Percentiles rank a stretch among this genome's conserved stretches.
Evolutionary conservation across 2,329 filamentous ascomycete species (phyloP).

Genomic region (Aspergillus sp.): DNA sequence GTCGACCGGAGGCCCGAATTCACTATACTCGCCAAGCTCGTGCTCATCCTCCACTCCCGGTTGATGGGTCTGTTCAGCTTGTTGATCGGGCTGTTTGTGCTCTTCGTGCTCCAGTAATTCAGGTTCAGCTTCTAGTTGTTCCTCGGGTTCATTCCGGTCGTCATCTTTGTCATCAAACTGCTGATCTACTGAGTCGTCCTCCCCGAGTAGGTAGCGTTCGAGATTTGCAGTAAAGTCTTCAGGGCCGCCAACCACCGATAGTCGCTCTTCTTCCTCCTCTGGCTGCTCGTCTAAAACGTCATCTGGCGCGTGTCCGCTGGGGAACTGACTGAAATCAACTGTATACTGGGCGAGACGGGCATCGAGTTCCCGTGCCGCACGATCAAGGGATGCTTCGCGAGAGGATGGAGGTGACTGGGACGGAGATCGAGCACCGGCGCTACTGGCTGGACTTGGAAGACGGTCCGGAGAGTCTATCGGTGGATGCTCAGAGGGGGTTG

Average conservation of each 20-base stretch:
- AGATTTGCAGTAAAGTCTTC: constrained; percentile 50
- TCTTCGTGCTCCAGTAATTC: constrained; percentile 4
- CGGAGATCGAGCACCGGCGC: constrained; percentile 19
- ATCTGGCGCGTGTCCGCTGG: constrained; percentile 33
- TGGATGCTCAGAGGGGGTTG: constrained; percentile 29
- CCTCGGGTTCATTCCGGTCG: constrained; percentile 13
- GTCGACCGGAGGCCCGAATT: constrained; percentile 48
- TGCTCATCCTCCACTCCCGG: constrained; percentile 35
- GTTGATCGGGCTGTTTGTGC: constrained; percentile 20
- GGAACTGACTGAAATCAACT: constrained; percentile 45
- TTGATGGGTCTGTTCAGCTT: constrained; percentile 30
- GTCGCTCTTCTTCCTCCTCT: constrained; percentile 22
- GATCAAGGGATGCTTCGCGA: constrained; percentile 30
- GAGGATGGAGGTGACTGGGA: constrained; percentile 21
- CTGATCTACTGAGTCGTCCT: constrained; percentile 27
- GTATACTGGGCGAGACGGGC: constrained; percentile 46
- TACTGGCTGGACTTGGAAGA: constrained; percentile 27
- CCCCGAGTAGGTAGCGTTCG: constrained; percentile 44
- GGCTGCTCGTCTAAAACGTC: constrained; percentile 30
- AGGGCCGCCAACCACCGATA: constrained; percentile 46
- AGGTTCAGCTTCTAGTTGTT: constrained; percentile 22
- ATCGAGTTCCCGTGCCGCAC: constrained; percentile 41
- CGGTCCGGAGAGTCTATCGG: constrained; percentile 28
- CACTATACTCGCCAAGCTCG: constrained; percentile 44
- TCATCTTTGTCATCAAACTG: constrained; percentile 15